phyloP scores from a whole-genome alignment of 805 yeast genomes.

The Candida yuanshanica region DNA sequence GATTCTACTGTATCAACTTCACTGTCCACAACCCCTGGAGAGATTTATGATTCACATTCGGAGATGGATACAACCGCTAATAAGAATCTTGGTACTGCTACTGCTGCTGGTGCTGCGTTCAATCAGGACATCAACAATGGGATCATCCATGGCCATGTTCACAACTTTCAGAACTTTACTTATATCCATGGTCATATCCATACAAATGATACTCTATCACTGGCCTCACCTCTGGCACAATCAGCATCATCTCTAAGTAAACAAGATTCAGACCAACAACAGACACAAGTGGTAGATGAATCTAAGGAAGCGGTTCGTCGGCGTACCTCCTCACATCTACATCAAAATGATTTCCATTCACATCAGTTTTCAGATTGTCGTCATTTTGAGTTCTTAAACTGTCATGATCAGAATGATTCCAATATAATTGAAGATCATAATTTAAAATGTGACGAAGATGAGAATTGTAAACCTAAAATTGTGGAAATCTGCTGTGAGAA shows the following conservation, averaged over 20 bases:
- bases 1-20: neutral
- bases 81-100: neutral
- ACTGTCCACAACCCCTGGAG: neutral
- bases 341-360: constrained; percentile 16
- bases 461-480: constrained; percentile 32
- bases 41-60: neutral
- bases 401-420: constrained; percentile 23
- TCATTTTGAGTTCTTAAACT: constrained; percentile 37
- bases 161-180: constrained; percentile 53
- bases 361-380: constrained; percentile 29
- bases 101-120: neutral
- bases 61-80: too few species aligned
- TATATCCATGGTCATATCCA: constrained; percentile 69
- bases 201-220: constrained; percentile 21
- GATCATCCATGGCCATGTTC: constrained; percentile 64
- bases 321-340: constrained; percentile 12
- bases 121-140: constrained; percentile 31
- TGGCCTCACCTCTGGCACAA: too few species aligned
- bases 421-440: constrained; percentile 14
- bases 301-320: neutral
- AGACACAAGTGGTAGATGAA: neutral
- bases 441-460: constrained; percentile 19
- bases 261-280: neutral
- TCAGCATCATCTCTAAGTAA: too few species aligned
- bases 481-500: constrained; percentile 38